Evolutionary conservation across 768 basidiomycete species (phyloP), one percentile per base, ranked within the genome.

Genomic region (Trametes cinnabarina): DNA sequence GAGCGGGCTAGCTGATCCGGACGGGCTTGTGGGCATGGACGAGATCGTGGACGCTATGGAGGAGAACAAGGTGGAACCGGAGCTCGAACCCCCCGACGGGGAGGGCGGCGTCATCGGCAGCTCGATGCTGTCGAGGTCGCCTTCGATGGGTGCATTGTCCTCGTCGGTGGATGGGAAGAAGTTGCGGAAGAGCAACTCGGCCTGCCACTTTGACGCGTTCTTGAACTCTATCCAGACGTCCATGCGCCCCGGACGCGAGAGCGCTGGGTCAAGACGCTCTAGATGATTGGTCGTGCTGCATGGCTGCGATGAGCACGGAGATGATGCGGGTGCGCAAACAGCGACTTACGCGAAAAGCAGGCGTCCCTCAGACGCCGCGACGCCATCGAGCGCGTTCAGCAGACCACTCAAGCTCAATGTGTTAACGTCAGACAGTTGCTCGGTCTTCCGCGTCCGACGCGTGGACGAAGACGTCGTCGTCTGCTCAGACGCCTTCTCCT

Each of bases 221-320:
- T 86, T 89, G 77, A 95, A 95, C 71, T 93, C 90, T 44, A 95
- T 81, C 86, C 90, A 92, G 8, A 96, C 90, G 66, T 95, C 94
- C 88, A 92, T 90, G 26, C 90, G 87, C 17, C 94, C 94, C 5
- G 94, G 92, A 51, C 94, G 87, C n/a, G 87, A 90, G 11, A 96
- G 82, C 0, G 94, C 94, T 4, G 92, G 90, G 65, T 96, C 94
- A 1, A 96, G 81, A 32, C 88, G 83, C 65, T 94, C 91, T n/a
- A 94, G 77, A 67, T 95, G 93, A 71, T 95, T 95, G 11, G 91
- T 93, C 17, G 91, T 93, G 0, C 90, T 92, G 63, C 14, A 40
- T 17, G 15, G 20, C 44, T 12, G 20, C 57, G 28, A 64, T 42
- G 10, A 55, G 52, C 35, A 52, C 22, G 55, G 15, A 17, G 58